Percentiles rank a stretch among this genome's conserved stretches.
Evolutionary conservation across 208 protist genomes (phyloP).

Genomic region (Wallacemonas collosoma): DNA sequence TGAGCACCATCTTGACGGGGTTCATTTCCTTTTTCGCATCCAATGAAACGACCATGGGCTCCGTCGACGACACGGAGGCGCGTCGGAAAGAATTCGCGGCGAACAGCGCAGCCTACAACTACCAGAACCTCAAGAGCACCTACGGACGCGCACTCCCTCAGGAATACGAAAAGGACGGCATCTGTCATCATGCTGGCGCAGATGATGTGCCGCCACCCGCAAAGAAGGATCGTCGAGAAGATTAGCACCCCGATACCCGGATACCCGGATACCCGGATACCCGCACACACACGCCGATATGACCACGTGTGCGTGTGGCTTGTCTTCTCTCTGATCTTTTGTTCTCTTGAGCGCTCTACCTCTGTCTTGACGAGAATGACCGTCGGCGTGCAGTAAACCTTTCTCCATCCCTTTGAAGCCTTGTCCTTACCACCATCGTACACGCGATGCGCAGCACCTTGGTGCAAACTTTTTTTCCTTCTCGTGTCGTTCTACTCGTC

Average conservation of each 20-base stretch:
- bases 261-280: too few relatives aligned
- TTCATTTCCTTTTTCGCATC: constrained; percentile 84
- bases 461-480: constrained; percentile 13
- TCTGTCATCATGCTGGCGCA: not conserved
- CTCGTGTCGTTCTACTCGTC: not conserved
- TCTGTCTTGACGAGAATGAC: too few relatives aligned
- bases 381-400: too few relatives aligned
- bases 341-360: too few relatives aligned
- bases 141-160: constrained; percentile 58
- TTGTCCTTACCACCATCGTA: too few relatives aligned
- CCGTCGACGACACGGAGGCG: constrained; percentile 28
- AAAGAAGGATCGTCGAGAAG: constrained; percentile 6
- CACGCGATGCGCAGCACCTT: too few relatives aligned
- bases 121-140: constrained; percentile 26
- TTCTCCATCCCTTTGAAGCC: too few relatives aligned
- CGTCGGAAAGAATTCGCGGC: constrained; percentile 45
- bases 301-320: too few relatives aligned
- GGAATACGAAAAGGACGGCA: constrained; percentile 40
- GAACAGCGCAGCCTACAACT: constrained; percentile 59
- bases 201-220: not conserved
- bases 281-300: too few relatives aligned
- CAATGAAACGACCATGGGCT: constrained; percentile 48
- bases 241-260: too few relatives aligned
- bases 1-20: constrained; percentile 80
- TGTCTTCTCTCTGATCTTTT: too few relatives aligned